These are phyloP conservation scores for Fusarium denticulatum DNA, from an alignment of 2,329 filamentous ascomycete species.

Conservation along the genomic window DNA sequence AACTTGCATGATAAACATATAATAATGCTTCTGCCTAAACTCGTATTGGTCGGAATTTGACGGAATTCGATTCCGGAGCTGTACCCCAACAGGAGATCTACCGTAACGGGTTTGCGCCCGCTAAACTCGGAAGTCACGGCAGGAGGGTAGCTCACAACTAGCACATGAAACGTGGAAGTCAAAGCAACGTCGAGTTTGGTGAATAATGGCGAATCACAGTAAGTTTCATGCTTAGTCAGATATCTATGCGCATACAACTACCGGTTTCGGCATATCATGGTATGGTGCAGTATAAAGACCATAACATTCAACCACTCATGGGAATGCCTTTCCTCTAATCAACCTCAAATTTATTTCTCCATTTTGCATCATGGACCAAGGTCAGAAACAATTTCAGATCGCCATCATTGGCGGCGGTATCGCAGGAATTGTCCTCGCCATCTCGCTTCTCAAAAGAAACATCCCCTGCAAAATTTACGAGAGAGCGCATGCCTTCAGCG, in stretches of 20 bases:
- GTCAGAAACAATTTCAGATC: neutral
- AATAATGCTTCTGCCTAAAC: neutral
- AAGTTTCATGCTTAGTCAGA: too few relatives aligned
- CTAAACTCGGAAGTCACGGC: neutral
- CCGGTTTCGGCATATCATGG: neutral
- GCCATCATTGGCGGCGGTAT: neutral
- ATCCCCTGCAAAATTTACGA: neutral
- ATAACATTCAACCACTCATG: too few relatives aligned
- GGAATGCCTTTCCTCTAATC: too few relatives aligned
- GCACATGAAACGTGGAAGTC: neutral
- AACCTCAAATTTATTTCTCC: too few relatives aligned
- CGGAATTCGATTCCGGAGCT: neutral
- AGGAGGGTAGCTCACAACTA: neutral
- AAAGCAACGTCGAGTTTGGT: neutral
- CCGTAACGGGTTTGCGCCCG: neutral
- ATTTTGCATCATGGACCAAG: fast-evolving
- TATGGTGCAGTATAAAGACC: neutral
- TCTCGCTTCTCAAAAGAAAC: neutral
- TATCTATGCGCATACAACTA: neutral
- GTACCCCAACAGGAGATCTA: neutral
- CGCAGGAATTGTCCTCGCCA: neutral
- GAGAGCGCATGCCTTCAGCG: neutral
- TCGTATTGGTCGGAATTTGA: neutral
- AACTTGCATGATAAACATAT: neutral
- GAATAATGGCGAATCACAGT: too few relatives aligned